Percentiles rank a stretch among this genome's conserved stretches.
Evolutionary conservation across 495 filamentous ascomycete genomes (phyloP).

Genomic region (Penicillium pulvis): DNA sequence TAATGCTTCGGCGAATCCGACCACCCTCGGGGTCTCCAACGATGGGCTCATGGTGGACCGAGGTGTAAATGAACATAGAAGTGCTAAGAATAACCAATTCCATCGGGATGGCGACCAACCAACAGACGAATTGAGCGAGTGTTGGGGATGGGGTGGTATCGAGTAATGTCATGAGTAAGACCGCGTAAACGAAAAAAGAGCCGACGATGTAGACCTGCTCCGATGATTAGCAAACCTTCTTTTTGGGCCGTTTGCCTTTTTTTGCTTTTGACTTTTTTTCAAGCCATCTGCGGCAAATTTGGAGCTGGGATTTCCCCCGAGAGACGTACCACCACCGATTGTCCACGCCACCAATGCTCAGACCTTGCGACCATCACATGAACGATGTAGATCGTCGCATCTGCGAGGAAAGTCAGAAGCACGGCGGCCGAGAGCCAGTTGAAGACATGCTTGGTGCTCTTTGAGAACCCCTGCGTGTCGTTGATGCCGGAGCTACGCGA

Average conservation of each 20-base stretch:
- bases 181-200: constrained; percentile 72
- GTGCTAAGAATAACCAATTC: constrained; percentile 70
- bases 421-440: constrained; percentile 69
- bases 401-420: constrained; percentile 71
- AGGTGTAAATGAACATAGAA: constrained; percentile 62
- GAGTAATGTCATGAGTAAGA: constrained; percentile 76
- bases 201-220: constrained; percentile 77
- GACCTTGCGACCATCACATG: constrained; percentile 69
- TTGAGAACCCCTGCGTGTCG: constrained; percentile 55
- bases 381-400: constrained; percentile 70
- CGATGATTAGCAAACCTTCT: constrained; percentile 17
- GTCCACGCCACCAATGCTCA: constrained; percentile 87
- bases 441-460: constrained; percentile 65
- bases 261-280: constrained; percentile 1
- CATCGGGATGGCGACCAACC: constrained; percentile 65
- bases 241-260: background rate
- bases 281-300: constrained; percentile 2
- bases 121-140: constrained; percentile 70
- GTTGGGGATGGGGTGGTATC: constrained; percentile 77
- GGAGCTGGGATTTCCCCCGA: background rate
- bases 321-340: constrained; percentile 74
- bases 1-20: constrained; percentile 51
- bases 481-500: constrained; percentile 41
- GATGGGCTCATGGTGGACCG: constrained; percentile 57
- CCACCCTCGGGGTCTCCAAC: constrained; percentile 56